phyloP scores from a whole-genome alignment of 1,284 basidiomycete species.

The Heterobasidion annosum region DNA sequence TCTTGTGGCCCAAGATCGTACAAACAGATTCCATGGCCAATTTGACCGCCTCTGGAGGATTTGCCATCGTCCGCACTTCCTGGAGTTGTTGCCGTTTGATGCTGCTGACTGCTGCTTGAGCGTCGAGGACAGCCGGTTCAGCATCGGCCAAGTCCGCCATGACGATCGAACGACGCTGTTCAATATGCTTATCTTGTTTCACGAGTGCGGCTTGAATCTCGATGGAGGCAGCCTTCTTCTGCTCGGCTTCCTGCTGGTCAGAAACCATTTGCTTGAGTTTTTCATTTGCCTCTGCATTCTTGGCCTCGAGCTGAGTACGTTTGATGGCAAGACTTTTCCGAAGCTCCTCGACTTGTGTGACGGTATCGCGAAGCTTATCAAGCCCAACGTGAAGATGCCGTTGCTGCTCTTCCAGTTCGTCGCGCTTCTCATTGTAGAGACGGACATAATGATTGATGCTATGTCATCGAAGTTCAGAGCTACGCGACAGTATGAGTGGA shows the following conservation, averaged over 20 bases:
- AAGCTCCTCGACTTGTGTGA: slow-evolving; percentile 93
- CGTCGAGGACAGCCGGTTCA: slow-evolving; percentile 94
- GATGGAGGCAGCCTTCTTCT: slow-evolving; percentile 95
- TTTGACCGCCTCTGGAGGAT: slow-evolving; percentile 97
- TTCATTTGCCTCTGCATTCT: slow-evolving; percentile 92
- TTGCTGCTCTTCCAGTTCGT: slow-evolving; percentile 97
- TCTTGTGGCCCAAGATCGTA: slow-evolving; percentile 94
- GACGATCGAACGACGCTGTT: slow-evolving; percentile 82
- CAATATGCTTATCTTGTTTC: slow-evolving; percentile 86
- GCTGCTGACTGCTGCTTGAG: slow-evolving; percentile 91
- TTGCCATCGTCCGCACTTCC: slow-evolving; percentile 98
- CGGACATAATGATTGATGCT: slow-evolving; percentile 97
- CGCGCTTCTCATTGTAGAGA: slow-evolving; percentile 97
- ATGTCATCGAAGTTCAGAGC: slow-evolving; percentile 9
- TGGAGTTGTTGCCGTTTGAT: slow-evolving; percentile 97
- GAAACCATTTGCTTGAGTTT: slow-evolving; percentile 98
- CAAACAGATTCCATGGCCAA: slow-evolving; percentile 99
- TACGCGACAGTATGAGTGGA: background rate
- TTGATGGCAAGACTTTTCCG: slow-evolving; percentile 94
- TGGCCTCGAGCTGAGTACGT: slow-evolving; percentile 86
- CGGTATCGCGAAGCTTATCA: slow-evolving; percentile 94
- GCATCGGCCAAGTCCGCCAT: slow-evolving; percentile 96
- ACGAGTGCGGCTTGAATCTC: slow-evolving; percentile 92
- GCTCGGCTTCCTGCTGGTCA: slow-evolving; percentile 97
- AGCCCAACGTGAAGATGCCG: slow-evolving; percentile 97